These are phyloP conservation scores for Metarhizium sp. DNA, from an alignment of 2,329 filamentous ascomycete species.

Conservation along the genomic window DNA sequence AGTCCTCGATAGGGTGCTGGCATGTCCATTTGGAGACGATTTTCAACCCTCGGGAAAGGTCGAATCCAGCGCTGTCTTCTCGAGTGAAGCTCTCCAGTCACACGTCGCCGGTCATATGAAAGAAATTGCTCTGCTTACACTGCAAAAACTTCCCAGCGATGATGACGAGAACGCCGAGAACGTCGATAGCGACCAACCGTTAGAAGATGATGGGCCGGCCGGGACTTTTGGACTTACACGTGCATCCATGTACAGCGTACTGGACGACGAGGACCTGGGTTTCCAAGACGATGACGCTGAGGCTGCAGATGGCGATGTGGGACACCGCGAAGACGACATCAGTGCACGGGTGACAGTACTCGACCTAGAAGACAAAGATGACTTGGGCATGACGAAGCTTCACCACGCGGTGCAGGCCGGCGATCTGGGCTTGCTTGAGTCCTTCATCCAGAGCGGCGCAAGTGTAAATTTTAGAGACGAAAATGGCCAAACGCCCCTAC, in stretches of 20 bases:
- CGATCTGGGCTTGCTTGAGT: conserved; percentile 12
- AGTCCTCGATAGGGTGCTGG: conserved; percentile 13
- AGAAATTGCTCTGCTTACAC: conserved; percentile 20
- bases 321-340: conserved; percentile 4
- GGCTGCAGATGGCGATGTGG: conserved; percentile 5
- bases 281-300: conserved; percentile 12
- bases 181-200: no score
- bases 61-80: conserved; percentile 11
- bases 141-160: conserved; percentile 20
- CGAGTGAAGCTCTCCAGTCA: conserved; percentile 18
- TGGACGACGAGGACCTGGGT: conserved; percentile 17
- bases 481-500: conserved; percentile 1
- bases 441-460: conserved; percentile 11
- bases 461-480: conserved; percentile 12
- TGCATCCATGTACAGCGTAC: conserved; percentile 21
- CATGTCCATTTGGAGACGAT: conserved; percentile 19
- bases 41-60: conserved; percentile 13
- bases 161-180: conserved; percentile 12
- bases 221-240: conserved; percentile 10
- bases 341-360: conserved; percentile 5
- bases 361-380: conserved; percentile 12
- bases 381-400: conserved; percentile 13
- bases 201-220: no score
- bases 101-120: conserved; percentile 20
- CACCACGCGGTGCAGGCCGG: conserved; percentile 11